Conservation (phyloP, 495 filamentous ascomycete genomes). For the Daldinia grandis region DNA sequence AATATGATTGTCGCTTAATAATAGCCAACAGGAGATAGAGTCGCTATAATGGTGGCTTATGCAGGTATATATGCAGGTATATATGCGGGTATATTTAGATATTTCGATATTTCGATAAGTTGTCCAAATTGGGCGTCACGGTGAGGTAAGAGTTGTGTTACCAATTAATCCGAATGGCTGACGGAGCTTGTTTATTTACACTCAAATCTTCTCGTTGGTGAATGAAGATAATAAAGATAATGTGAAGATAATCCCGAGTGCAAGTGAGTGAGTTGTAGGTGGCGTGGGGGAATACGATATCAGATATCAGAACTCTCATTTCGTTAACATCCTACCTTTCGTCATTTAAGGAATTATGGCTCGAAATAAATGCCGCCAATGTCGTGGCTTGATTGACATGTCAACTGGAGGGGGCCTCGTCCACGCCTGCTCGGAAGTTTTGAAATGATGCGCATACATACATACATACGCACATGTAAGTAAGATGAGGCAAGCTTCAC, state of each 20-base stretch:
- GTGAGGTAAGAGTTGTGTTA: slow-evolving; percentile 6
- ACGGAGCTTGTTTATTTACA: slow-evolving; percentile 1
- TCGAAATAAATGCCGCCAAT: slow-evolving; percentile 10
- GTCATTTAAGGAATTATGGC: slow-evolving; percentile 7
- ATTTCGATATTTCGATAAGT: background rate
- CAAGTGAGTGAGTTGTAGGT: background rate
- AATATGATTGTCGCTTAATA: background rate
- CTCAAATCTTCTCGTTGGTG: background rate
- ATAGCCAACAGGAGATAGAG: background rate
- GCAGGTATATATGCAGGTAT: too few species aligned
- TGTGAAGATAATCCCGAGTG: background rate
- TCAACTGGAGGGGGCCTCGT: slow-evolving; percentile 22
- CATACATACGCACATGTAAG: background rate
- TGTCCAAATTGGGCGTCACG: background rate
- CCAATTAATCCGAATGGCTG: slow-evolving; percentile 5
- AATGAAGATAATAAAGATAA: background rate
- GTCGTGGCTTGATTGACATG: slow-evolving; percentile 21
- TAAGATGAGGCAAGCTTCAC: slow-evolving; percentile 32
- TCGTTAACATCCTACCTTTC: background rate
- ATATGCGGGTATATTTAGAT: background rate
- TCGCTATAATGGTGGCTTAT: background rate
- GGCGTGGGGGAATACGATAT: slow-evolving; percentile 8
- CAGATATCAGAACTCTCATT: slow-evolving; percentile 29
- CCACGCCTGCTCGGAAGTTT: slow-evolving; percentile 3
- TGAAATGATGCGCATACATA: slow-evolving; percentile 13